Conservation (phyloP, 1,139 yeast species). For the Tardiomyces depauwii region DNA sequence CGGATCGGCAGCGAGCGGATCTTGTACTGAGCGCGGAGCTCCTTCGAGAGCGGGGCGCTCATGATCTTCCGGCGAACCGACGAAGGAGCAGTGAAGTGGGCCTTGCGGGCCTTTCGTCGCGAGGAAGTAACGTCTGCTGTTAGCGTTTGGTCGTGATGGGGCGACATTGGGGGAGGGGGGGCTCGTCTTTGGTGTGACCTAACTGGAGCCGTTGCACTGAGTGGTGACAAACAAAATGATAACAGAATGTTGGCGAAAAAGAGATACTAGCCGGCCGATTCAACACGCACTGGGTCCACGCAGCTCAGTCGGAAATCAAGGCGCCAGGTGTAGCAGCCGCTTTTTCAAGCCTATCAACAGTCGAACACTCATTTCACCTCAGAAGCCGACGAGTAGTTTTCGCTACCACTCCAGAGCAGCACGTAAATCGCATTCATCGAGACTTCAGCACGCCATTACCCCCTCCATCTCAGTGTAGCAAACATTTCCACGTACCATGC, state of each 20-base stretch:
- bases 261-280: too few relatives aligned
- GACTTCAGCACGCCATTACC: neutral
- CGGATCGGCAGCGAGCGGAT: slow-evolving; percentile 95
- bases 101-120: slow-evolving; percentile 99
- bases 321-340: too few relatives aligned
- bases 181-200: too few relatives aligned
- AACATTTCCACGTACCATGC: neutral
- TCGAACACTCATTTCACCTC: too few relatives aligned
- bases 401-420: neutral
- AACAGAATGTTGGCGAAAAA: too few relatives aligned
- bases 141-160: slow-evolving; percentile 2
- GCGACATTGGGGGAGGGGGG: too few relatives aligned
- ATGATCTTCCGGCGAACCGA: slow-evolving; percentile 89
- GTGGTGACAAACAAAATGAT: too few relatives aligned
- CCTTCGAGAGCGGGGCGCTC: slow-evolving; percentile 99
- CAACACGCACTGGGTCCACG: too few relatives aligned
- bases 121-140: slow-evolving; percentile 82
- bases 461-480: neutral
- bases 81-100: slow-evolving; percentile 98
- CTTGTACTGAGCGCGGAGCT: slow-evolving; percentile 96
- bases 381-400: too few relatives aligned
- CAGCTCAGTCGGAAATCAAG: too few relatives aligned
- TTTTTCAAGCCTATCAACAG: too few relatives aligned
- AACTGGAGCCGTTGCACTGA: too few relatives aligned
- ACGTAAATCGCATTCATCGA: neutral